Percentiles rank a stretch among this genome's conserved stretches.
These are phyloP conservation scores for Onygenales sp. DNA, from an alignment of 2,329 filamentous ascomycete genomes.

Conservation along the genomic window DNA sequence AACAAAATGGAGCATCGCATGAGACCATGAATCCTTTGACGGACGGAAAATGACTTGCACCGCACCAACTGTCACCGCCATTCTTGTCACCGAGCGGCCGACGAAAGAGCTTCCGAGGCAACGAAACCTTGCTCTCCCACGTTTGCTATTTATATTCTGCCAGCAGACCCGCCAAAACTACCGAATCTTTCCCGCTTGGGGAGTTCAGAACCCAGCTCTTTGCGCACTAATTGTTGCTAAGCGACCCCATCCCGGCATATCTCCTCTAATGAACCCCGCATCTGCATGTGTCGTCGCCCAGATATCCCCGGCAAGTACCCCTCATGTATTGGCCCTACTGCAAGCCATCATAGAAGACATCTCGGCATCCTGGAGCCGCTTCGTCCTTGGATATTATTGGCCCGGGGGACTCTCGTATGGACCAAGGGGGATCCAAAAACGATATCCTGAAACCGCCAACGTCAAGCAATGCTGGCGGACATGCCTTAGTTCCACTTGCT, in stretches of 20 bases:
- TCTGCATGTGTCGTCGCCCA: background rate
- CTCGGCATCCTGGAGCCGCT: background rate
- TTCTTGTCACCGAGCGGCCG: no score
- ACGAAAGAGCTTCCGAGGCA: background rate
- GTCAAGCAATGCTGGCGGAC: background rate
- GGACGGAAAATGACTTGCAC: no score
- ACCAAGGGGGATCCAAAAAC: background rate
- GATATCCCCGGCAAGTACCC: background rate
- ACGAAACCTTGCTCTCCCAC: background rate
- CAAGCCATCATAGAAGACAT: no score
- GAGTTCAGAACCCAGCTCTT: background rate
- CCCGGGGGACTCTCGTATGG: background rate
- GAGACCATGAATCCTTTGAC: no score
- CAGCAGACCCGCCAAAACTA: background rate
- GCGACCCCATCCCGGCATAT: background rate
- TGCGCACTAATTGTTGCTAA: background rate
- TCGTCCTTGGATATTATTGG: background rate
- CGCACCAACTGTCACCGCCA: no score
- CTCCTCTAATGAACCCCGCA: background rate
- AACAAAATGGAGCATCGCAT: no score
- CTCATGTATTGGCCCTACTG: background rate
- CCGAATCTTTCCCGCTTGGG: background rate
- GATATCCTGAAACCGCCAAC: background rate
- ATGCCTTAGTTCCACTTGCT: background rate
- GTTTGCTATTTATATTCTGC: background rate